Base-by-base conservation (phyloP, 139 green algal species). In the Chlorella sp. region DNA sequence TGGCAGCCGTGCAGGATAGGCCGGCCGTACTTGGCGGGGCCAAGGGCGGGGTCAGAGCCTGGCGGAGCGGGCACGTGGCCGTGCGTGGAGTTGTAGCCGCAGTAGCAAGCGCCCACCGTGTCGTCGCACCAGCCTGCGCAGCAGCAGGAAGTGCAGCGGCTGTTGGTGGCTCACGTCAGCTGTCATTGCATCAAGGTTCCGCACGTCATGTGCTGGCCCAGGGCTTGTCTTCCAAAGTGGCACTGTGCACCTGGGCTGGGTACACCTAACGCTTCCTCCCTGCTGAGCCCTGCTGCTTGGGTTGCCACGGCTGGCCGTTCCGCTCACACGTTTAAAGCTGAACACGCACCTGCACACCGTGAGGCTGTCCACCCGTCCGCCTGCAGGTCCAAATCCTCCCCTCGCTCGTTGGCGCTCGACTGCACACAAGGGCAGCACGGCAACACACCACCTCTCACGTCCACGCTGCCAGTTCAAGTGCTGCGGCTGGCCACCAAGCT, bases 51-150 rank as follows among this genome's bases (percentile, higher is more conserved):
- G 1, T 77, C 61, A 1, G 74, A 80, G 35, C 69, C 81, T 5
- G 36, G 23, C 0, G 77, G 74, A 26, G 81, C 74, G 0, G 76
- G 78, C 6, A 83, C 67, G 29, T 35, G 29, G 31, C 77, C 64
- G 10, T 72, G 68, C 10, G 49, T 59, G 34, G 71, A 60, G 61
- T 75, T 64, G 6, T 60, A 62, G 24, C 71, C 67, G 71, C 83
- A 88, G 67, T 76, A 88, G 74, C 83, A 88, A 2, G 65, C 71
- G 22, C 30, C 83, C 31, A 77, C 77, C 49, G 76, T 65, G 35
- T 86, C 80, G 72, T 88, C 80, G 62, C 83, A 88, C 2, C 75
- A 67, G 31, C 83, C 83, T 75, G 79, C 36, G n/a, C n/a, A n/a
- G n/a, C n/a, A n/a, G n/a, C n/a, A n/a, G n/a, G n/a, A n/a, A n/a